Evolutionary conservation across 805 yeast genomes (phyloP).

Genomic region (Lachancea thermotolerans): DNA sequence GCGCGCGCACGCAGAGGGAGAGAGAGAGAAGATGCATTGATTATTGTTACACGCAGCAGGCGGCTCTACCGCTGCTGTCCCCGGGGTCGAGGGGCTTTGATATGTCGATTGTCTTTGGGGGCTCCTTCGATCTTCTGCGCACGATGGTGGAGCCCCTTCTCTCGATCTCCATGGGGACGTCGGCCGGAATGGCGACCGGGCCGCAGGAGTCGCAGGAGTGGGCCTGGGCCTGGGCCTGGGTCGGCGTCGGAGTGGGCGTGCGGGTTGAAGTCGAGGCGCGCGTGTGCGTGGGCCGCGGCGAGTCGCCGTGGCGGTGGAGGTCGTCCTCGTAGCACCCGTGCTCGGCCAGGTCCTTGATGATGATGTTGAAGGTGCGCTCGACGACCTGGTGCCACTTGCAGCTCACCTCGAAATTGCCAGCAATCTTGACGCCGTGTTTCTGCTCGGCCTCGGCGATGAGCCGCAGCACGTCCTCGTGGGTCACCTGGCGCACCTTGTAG

Average conservation of each 20-base stretch:
- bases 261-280: no score
- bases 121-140: conserved; percentile 3
- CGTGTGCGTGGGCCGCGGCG: not conserved
- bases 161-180: not conserved
- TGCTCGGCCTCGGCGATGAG: conserved; percentile 29
- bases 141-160: conserved; percentile 3
- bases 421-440: conserved; percentile 30
- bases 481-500: conserved; percentile 33
- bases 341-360: conserved; percentile 37
- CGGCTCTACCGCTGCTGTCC: not conserved
- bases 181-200: not conserved
- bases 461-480: conserved; percentile 34
- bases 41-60: conserved; percentile 4
- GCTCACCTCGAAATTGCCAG: conserved; percentile 42
- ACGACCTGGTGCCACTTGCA: conserved; percentile 38
- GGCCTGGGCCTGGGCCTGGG: not conserved
- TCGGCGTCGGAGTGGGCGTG: no score
- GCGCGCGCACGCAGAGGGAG: no score
- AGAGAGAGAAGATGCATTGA: not conserved
- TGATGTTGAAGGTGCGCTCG: conserved; percentile 33
- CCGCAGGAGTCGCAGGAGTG: not conserved
- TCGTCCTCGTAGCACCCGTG: conserved; percentile 32
- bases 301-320: not conserved
- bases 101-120: conserved; percentile 2
- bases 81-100: conserved; percentile 2